phyloP scores from a whole-genome alignment of 345 rosid species.

The Sisymbrium irio region DNA sequence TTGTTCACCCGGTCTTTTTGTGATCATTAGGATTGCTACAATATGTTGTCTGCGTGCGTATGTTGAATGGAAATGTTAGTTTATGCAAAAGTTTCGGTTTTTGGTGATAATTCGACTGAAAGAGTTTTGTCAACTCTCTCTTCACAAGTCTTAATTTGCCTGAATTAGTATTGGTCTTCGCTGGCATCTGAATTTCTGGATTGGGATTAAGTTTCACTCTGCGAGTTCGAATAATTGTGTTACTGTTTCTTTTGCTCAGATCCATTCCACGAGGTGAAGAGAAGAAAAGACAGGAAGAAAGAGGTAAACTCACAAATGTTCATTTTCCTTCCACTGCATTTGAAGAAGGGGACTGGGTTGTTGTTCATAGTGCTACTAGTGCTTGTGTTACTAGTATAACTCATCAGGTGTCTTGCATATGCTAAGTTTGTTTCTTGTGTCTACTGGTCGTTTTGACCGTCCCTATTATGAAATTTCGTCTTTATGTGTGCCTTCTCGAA shows the following conservation, averaged over 20 bases:
- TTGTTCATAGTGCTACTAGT: background rate
- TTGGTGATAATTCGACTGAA: background rate
- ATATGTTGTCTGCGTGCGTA: background rate
- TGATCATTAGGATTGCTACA: background rate
- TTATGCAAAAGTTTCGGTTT: background rate
- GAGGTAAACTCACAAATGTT: background rate
- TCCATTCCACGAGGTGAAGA: constrained; percentile 9
- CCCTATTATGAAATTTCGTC: background rate
- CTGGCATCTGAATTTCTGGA: background rate
- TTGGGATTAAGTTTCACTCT: background rate
- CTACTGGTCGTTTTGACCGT: background rate
- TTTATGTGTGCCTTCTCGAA: background rate
- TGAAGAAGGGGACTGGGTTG: background rate
- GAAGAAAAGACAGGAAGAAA: constrained; percentile 9
- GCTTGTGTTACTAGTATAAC: background rate
- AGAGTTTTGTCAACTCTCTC: background rate
- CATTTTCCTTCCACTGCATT: background rate
- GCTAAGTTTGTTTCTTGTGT: background rate
- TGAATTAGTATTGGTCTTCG: background rate
- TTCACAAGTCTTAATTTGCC: background rate
- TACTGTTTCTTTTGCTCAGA: background rate
- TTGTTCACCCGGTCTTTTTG: background rate
- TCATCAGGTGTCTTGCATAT: background rate
- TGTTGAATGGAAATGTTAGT: background rate
- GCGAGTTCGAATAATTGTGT: background rate